Percentiles rank a stretch among this genome's conserved stretches.
These are phyloP conservation scores for Claviceps monticola DNA, from an alignment of 2,329 filamentous ascomycete species.

Conservation along the genomic window DNA sequence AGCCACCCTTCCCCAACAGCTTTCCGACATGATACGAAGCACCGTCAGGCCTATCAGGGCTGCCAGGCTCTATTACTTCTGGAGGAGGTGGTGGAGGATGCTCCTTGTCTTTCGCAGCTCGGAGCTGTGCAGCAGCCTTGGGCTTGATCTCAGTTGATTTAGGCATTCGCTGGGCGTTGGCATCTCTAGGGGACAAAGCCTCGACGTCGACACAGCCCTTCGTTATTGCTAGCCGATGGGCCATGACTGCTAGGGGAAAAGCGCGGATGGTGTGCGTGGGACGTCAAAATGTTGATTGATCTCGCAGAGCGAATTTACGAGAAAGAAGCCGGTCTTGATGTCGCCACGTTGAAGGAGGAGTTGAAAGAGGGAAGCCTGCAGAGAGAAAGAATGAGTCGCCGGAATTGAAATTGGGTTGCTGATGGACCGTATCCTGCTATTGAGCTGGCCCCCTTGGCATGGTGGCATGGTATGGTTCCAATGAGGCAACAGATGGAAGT, in stretches of 20 bases:
- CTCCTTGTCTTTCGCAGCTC: conserved; percentile 49
- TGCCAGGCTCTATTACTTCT: conserved; percentile 47
- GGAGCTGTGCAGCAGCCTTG: conserved; percentile 38
- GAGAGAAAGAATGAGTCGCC: not conserved
- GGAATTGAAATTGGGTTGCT: not conserved
- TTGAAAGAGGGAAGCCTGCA: not conserved
- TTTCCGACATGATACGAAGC: conserved; percentile 61
- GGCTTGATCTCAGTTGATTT: conserved; percentile 35
- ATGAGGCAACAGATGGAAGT: not conserved
- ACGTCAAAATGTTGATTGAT: not conserved
- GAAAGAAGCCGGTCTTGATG: not conserved
- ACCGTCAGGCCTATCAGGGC: conserved; percentile 54
- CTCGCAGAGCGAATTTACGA: not conserved
- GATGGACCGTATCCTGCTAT: not conserved
- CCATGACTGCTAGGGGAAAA: conserved; percentile 20
- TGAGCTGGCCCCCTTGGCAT: not conserved
- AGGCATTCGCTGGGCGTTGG: conserved; percentile 43
- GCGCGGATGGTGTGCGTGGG: conserved; percentile 3
- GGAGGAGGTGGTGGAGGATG: conserved; percentile 51
- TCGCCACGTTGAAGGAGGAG: not conserved
- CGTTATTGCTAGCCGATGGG: conserved; percentile 31
- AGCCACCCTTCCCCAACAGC: conserved; percentile 67
- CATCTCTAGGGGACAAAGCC: conserved; percentile 51
- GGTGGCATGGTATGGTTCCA: not conserved
- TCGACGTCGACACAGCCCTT: conserved; percentile 43